Base-by-base conservation (phyloP, 179 eudicot species). In the Actinidia polygama region DNA sequence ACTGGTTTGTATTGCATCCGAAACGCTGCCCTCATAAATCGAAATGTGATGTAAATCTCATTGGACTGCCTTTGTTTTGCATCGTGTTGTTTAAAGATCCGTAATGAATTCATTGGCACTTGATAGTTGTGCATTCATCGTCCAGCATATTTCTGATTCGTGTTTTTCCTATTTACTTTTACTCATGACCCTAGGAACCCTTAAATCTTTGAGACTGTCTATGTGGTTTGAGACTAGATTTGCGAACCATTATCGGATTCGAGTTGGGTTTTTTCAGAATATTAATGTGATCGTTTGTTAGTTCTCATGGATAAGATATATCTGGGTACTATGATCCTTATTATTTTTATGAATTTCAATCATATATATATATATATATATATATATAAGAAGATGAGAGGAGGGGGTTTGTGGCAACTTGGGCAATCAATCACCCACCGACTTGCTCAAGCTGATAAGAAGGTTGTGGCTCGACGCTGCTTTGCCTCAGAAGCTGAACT, bases 341-440 rank as follows among this genome's bases (percentile, higher is more conserved):
- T 70, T n/a, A 55, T 71, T 80, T 69, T 57, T 12, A 73, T 53
- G 46, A n/a, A 3, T 82, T 64, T 64, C 21, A 50, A 40, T 66
- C 67, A 63, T 80, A 66, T 54, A 50, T 66, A 36, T 30, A 2
- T 30, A n/a, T n/a, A n/a, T n/a, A 63, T 80, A 64, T 54, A 50
- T 54, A 36, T 50, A 86, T 58, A 15, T 75, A 75, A 70, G 69
- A 85, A 86, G 80, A 96, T 93, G 97, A 96, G 96, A 78, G 88
- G 90, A 87, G 97, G 93, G 79, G 96, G 93, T 21, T 88, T 96
- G 77, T 96, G 99, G 97, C 97, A 94, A 89, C 97, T 96, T 74
- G 97, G 99, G 77, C 99, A 94, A 74, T 90, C 99, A 82, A 75
- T 96, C 70, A 92, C 97, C 51, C 94, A 94, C 73, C 97, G 97